Evolutionary conservation across 306 rosid species (phyloP), one percentile per base, ranked within the genome.

Genomic region (Arachis hypogaea): DNA sequence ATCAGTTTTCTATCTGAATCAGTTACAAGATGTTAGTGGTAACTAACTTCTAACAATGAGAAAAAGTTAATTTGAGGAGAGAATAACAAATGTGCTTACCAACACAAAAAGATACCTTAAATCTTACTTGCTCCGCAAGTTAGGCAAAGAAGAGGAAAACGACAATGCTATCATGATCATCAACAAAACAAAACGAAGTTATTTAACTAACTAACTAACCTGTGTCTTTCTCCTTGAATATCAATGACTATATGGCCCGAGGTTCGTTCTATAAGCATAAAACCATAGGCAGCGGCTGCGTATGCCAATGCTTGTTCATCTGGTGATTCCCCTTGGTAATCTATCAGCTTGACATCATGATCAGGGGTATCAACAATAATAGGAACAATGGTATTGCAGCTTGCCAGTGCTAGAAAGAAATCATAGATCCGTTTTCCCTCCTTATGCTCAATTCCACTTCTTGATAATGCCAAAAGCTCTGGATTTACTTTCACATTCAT

Each of bases 271-370:
- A 94, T 78, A 43, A 94, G 96, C 85, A 79, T 84, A 87, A 89
- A 94, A 63, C 99, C 99, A 29, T 94, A 94, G 61, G 95, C 90
- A 0, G 97, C 97, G 0, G 99, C 99, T 5, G 96, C 99, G 82
- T 92, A 92, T 68, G 87, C 90, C 75, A 94, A 74, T 64, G 99
- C 97, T 71, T 92, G 99, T 82, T 94, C 99, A 81, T 94, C 99
- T 7, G 99, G 99, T 59, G 99, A 94, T 76, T 94, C 99, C 57
- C 99, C 99, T 83, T 94, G 99, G 85, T 94, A 94, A 79, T 94
- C 99, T 70, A 94, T 52, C 77, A 88, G 84, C 82, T 86, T 87
- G 84, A 81, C 88, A 46, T 78, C 77, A 56, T 89, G 89, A 72
- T 94, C 96, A 46, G 92, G 66, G 3, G 92, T 75, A 76, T 88